Conservation (phyloP, 164 flowering plant species). For the Liriodendron chinense region DNA sequence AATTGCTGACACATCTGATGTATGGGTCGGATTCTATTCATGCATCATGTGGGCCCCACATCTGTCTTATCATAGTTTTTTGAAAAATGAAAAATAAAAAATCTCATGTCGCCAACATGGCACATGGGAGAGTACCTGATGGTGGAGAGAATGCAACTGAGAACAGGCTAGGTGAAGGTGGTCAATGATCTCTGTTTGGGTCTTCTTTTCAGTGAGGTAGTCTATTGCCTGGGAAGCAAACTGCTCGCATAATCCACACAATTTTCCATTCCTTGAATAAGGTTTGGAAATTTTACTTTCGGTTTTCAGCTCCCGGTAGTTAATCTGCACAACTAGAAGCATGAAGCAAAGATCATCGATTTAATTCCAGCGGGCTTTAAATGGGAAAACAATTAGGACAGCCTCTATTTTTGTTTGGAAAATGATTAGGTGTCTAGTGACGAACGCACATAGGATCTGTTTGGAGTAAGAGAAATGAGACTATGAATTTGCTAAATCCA, state of each 20-base stretch:
- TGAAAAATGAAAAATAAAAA: no score
- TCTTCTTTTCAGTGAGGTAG: constrained; percentile 58
- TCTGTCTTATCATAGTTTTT: not conserved
- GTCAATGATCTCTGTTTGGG: constrained; percentile 60
- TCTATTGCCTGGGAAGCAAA: constrained; percentile 48
- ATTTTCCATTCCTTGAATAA: constrained; percentile 26
- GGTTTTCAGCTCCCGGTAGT: constrained; percentile 11
- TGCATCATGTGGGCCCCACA: not conserved
- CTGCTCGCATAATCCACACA: constrained; percentile 72
- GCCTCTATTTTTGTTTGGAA: not conserved
- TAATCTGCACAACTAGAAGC: constrained; percentile 27
- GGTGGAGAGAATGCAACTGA: constrained; percentile 40
- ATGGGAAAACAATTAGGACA: not conserved
- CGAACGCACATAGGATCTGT: not conserved
- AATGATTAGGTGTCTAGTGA: not conserved
- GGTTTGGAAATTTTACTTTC: constrained; percentile 10
- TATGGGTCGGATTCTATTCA: no score
- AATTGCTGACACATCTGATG: no score
- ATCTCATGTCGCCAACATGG: not conserved
- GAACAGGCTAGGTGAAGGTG: constrained; percentile 61
- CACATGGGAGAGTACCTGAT: constrained; percentile 38
- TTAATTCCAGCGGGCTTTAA: not conserved
- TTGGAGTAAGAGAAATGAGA: no score
- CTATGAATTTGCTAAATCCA: no score
- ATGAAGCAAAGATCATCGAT: constrained; percentile 4